Evolutionary conservation across 306 rosid genomes (phyloP).

Genomic region (Cicer judaicum): DNA sequence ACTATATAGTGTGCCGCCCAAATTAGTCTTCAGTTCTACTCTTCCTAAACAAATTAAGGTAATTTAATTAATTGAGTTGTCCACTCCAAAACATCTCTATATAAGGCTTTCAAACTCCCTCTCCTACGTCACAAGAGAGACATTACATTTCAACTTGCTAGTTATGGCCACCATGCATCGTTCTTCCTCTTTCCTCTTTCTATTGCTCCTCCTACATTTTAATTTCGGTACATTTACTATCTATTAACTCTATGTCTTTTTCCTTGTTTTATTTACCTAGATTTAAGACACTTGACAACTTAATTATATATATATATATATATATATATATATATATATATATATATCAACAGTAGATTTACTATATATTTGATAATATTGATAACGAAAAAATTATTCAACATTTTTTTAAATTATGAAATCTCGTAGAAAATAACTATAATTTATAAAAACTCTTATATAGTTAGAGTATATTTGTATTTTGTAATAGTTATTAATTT

Average conservation of each 20-base stretch:
- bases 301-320: no score
- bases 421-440: no score
- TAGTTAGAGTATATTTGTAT: no score
- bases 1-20: background rate
- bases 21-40: conserved; percentile 20
- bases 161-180: conserved; percentile 49
- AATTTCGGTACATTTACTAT: conserved; percentile 48
- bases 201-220: conserved; percentile 50
- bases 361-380: no score
- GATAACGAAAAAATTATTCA: no score
- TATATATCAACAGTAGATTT: no score
- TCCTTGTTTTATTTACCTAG: no score
- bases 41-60: background rate
- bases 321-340: no score
- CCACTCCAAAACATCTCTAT: conserved; percentile 12
- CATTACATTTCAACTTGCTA: conserved; percentile 2
- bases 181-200: conserved; percentile 41
- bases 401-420: no score
- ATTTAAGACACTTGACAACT: no score
- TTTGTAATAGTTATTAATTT: no score
- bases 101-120: background rate
- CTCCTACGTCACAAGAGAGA: background rate
- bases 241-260: background rate
- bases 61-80: conserved; percentile 2
- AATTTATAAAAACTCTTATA: no score